These are phyloP conservation scores for Bimuria novae-zelandiae DNA, from an alignment of 2,329 filamentous ascomycete genomes.

Conservation along the genomic window DNA sequence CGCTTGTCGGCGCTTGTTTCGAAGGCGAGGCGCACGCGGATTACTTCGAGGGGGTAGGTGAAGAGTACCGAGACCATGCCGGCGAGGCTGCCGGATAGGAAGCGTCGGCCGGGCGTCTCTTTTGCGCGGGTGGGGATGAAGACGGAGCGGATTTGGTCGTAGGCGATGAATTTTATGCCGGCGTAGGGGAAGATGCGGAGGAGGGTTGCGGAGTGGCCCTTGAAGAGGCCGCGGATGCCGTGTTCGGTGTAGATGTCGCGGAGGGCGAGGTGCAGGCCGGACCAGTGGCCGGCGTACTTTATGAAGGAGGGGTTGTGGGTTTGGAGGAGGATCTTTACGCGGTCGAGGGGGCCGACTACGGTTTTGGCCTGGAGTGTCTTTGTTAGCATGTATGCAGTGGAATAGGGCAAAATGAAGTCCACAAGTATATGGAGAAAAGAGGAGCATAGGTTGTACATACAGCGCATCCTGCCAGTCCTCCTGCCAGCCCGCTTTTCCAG, in stretches of 20 bases:
- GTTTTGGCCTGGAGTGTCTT: constrained; percentile 77
- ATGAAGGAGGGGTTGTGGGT: constrained; percentile 90
- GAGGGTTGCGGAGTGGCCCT: constrained; percentile 91
- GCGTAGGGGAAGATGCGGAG: constrained; percentile 96
- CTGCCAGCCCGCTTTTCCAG: constrained; percentile 80
- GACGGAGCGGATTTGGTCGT: constrained; percentile 87
- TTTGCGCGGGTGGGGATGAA: constrained; percentile 73
- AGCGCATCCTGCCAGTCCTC: constrained; percentile 88
- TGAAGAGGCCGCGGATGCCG: constrained; percentile 78
- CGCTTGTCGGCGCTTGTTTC: constrained; percentile 80
- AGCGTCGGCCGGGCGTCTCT: constrained; percentile 79
- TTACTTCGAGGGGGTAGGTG: constrained; percentile 92
- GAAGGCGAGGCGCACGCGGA: constrained; percentile 89
- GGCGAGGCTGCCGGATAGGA: constrained; percentile 73
- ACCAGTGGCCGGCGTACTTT: constrained; percentile 90
- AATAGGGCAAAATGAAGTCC: too few relatives aligned
- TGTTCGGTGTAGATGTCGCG: constrained; percentile 79
- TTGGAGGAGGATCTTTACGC: constrained; percentile 98
- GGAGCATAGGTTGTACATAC: too few relatives aligned
- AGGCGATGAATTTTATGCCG: constrained; percentile 96
- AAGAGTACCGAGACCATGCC: constrained; percentile 93
- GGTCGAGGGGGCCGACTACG: constrained; percentile 90
- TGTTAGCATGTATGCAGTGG: constrained; percentile 20
- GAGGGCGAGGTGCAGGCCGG: constrained; percentile 80
- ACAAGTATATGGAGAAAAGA: too few relatives aligned